These are phyloP conservation scores for Penicillium thymicola DNA, from an alignment of 2,329 filamentous ascomycete genomes.

Conservation along the genomic window DNA sequence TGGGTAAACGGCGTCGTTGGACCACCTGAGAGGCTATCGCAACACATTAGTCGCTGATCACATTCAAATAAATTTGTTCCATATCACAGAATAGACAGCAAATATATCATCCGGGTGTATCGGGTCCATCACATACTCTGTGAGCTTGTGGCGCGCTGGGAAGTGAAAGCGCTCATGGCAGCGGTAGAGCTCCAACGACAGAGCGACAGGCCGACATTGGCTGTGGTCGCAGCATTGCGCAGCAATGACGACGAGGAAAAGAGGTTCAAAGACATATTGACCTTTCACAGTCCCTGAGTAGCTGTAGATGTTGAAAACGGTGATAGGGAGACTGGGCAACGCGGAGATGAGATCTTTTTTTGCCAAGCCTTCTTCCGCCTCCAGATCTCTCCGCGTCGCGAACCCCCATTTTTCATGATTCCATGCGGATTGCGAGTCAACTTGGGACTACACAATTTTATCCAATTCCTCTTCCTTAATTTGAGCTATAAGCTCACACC, in stretches of 20 bases:
- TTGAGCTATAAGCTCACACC: not conserved
- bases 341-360: constrained; percentile 28
- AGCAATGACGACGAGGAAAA: constrained; percentile 28
- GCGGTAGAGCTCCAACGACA: constrained; percentile 38
- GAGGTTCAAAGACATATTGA: constrained; percentile 30
- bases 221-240: constrained; percentile 19
- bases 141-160: constrained; percentile 21
- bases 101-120: not conserved
- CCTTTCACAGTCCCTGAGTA: not conserved
- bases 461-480: not conserved
- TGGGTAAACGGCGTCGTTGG: constrained; percentile 28
- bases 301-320: not conserved
- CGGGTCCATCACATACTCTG: constrained; percentile 20
- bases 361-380: constrained; percentile 30
- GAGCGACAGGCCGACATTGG: constrained; percentile 21
- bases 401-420: constrained; percentile 10
- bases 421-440: not conserved
- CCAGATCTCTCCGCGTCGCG: constrained; percentile 21
- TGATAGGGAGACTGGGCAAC: constrained; percentile 13
- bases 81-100: not conserved
- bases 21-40: constrained; percentile 19
- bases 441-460: not conserved
- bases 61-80: not conserved
- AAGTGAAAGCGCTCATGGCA: constrained; percentile 26
- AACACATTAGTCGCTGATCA: not conserved